Evolutionary conservation across 352 stramenopile genomes (phyloP).

Genomic region (Globisporangium cederbergense): DNA sequence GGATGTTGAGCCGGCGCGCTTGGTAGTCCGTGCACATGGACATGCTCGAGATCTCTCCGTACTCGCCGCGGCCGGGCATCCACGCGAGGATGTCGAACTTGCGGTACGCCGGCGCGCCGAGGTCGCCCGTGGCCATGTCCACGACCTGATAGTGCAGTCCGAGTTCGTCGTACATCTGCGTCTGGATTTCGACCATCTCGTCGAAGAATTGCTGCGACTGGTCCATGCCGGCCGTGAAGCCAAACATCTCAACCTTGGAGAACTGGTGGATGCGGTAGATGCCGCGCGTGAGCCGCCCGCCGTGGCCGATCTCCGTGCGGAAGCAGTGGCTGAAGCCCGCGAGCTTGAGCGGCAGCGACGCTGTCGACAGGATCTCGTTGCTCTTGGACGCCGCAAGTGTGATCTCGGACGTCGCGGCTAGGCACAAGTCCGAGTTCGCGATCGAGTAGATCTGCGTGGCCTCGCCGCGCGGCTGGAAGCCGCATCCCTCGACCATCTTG

Average conservation of each 20-base stretch:
- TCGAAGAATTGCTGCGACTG: conserved; percentile 72
- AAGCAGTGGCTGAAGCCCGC: conserved; percentile 88
- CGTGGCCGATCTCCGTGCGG: conserved; percentile 81
- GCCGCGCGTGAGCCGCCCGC: conserved; percentile 63
- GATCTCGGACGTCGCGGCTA: conserved; percentile 85
- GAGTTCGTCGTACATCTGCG: conserved; percentile 69
- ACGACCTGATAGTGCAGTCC: conserved; percentile 78
- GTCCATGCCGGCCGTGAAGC: conserved; percentile 64
- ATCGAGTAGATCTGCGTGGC: conserved; percentile 88
- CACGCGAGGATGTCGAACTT: conserved; percentile 88
- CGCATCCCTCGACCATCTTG: conserved; percentile 79
- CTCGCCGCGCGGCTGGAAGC: conserved; percentile 84
- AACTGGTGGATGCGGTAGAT: conserved; percentile 91
- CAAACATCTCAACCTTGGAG: conserved; percentile 89
- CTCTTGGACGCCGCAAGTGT: conserved; percentile 76
- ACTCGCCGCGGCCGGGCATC: conserved; percentile 79
- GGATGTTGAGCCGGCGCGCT: conserved; percentile 80
- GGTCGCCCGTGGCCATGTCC: conserved; percentile 82
- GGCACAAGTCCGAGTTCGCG: conserved; percentile 77
- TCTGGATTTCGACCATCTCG: conserved; percentile 80
- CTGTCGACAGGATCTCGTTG: conserved; percentile 61
- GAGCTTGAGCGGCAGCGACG: conserved; percentile 64
- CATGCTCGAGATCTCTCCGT: conserved; percentile 82
- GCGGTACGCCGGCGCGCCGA: conserved; percentile 76
- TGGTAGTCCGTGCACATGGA: conserved; percentile 92